Base-by-base conservation (phyloP, 306 rosid species). In the Pyrus bretschneideri region DNA sequence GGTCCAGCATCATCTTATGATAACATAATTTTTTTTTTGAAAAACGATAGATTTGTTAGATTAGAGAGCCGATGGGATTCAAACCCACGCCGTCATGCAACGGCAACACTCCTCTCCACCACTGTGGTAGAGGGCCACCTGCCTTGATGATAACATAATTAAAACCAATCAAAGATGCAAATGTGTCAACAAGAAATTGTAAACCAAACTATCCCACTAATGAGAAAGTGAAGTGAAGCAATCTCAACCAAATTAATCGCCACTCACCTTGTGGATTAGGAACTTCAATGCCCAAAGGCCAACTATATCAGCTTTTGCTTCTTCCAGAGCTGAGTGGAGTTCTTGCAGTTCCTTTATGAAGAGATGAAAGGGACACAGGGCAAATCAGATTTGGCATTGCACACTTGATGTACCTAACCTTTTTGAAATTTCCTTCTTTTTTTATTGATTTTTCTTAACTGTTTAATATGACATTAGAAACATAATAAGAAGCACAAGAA, bases 281-380 rank as follows among this genome's bases (percentile, higher is more conserved):
- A 90, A 95, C 81, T 79, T 85, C 81, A 95, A 79, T 45, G 96
- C 97, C 98, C 97, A 92, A 35, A 95, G 96, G 76, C 98, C 98
- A 69, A 95, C 98, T 78, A 95, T 92, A 77, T 95, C 97, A 77
- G 97, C 98, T 86, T 92, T 95, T 83, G 97, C 98, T 87, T 92
- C 97, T 89, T 92, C 98, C 67, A 95, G 68, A 85, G 97, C 91
- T 5, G 97, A 92, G 85, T 95, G 83, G 77, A 95, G 89, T 83
- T 95, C 98, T 92, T 95, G 89, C 72, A 95, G 84, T 83, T 95
- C 97, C 98, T 95, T 88, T 61, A 76, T 79, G 75, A 78, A 83
- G 83, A 73, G 71, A 79, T 57, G 58, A 54, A 42, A 75, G 73
- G 4, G 42, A 79, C 69, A 13, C 45, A 73, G 15, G 59, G 62